Percentiles rank a stretch among this genome's conserved stretches.
These are phyloP conservation scores for Acarospora socialis DNA, from an alignment of 2,329 filamentous ascomycete species.

Conservation along the genomic window DNA sequence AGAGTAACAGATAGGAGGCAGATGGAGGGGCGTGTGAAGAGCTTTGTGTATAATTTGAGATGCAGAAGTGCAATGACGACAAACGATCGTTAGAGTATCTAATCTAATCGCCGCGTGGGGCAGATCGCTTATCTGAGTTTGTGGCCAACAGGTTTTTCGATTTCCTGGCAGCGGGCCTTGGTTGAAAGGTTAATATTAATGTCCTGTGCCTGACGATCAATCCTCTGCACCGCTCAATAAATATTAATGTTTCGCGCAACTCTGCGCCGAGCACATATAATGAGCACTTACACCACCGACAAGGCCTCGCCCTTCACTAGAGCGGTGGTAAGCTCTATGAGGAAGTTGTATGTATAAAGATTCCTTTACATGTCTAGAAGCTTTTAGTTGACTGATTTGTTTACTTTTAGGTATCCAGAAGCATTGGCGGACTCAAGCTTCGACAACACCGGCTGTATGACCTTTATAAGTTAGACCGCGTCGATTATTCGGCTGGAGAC, in stretches of 20 bases:
- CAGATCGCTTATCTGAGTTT: too few species aligned
- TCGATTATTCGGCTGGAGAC: background rate
- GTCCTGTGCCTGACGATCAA: too few species aligned
- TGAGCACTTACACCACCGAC: conserved; percentile 21
- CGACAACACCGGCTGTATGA: conserved; percentile 77
- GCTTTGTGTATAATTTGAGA: too few species aligned
- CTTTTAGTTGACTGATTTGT: conserved; percentile 10
- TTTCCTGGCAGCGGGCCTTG: too few species aligned
- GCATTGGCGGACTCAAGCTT: conserved; percentile 77
- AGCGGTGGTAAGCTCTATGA: conserved; percentile 65
- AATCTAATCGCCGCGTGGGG: too few species aligned
- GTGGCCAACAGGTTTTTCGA: too few species aligned
- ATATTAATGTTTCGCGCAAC: conserved; percentile 18
- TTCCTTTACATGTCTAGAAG: background rate
- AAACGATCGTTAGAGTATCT: too few species aligned
- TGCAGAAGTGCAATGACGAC: too few species aligned
- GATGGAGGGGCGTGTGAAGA: too few species aligned
- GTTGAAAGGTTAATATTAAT: too few species aligned
- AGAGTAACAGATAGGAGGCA: background rate
- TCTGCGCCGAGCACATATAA: conserved; percentile 19
- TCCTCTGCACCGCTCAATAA: too few species aligned
- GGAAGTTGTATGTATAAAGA: conserved; percentile 48
- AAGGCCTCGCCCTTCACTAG: conserved; percentile 45
- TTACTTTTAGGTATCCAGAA: conserved; percentile 59
- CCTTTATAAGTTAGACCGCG: background rate